Percentiles rank a stretch among this genome's conserved stretches.
Evolutionary conservation across 225 moss, liverwort and hornwort species (phyloP).

Genomic region (Pseudoscleropodium purum): DNA sequence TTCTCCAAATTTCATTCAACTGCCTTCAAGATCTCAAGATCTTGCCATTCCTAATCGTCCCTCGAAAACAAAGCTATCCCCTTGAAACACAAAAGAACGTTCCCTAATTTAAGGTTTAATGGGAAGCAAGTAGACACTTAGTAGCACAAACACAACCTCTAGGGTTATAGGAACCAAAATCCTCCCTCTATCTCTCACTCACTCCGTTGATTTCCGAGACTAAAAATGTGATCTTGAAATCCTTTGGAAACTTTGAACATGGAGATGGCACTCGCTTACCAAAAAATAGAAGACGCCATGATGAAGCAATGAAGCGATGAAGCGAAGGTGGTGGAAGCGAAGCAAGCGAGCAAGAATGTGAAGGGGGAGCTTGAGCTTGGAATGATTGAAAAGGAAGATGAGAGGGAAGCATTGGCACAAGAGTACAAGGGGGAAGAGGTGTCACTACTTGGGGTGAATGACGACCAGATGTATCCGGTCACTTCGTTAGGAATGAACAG

Average conservation of each 20-base stretch:
- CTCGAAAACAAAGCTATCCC: no score
- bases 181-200: not conserved
- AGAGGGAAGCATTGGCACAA: not conserved
- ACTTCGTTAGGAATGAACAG: not conserved
- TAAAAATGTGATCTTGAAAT: not conserved
- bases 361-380: not conserved
- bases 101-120: no score
- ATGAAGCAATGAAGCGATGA: not conserved
- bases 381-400: not conserved
- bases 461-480: not conserved
- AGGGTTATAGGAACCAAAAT: not conserved
- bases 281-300: not conserved
- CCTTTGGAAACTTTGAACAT: not conserved
- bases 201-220: not conserved
- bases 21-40: no score
- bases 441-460: not conserved
- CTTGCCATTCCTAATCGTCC: no score
- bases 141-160: not conserved
- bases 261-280: not conserved
- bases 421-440: slow-evolving; percentile 7
- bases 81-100: no score
- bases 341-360: not conserved
- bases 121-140: not conserved
- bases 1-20: no score
- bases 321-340: not conserved